Evolutionary conservation across 73 alveolate genomes (phyloP).

Genomic region (Paramecium bursaria): DNA sequence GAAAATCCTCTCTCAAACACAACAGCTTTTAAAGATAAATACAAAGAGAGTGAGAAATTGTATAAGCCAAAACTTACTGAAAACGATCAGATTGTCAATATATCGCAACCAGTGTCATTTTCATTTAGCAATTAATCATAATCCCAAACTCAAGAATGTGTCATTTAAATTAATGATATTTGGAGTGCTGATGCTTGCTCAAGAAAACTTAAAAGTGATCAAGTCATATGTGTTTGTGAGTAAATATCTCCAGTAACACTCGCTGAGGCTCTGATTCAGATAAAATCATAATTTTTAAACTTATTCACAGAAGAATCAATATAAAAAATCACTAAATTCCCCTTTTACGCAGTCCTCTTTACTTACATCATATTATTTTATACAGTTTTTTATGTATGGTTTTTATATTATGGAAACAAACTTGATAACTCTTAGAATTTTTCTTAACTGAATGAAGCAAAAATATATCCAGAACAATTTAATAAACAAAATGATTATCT

Average conservation of each 20-base stretch:
- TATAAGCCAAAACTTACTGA: too few species aligned
- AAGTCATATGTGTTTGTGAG: background rate
- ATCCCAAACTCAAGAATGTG: too few species aligned
- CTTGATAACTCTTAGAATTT: background rate
- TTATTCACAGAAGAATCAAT: background rate
- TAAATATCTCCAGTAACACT: constrained; percentile 11
- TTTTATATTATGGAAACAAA: background rate
- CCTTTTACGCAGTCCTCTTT: background rate
- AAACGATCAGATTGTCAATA: too few species aligned
- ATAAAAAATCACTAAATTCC: background rate
- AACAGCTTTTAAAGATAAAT: too few species aligned
- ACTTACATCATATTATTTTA: constrained; percentile 9
- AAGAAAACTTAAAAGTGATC: background rate
- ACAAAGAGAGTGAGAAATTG: too few species aligned
- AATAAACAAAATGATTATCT: too few species aligned
- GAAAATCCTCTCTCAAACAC: too few species aligned
- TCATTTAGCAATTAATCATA: too few species aligned
- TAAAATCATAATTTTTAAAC: background rate
- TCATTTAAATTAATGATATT: background rate
- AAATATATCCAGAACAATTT: background rate
- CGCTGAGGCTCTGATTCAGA: background rate
- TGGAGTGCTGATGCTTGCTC: constrained; percentile 34
- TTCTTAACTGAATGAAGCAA: background rate
- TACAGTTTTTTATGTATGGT: constrained; percentile 17
- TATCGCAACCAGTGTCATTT: too few species aligned